These are phyloP conservation scores for Voacanga thouarsii DNA, from an alignment of 257 asterid species.

Conservation along the genomic window DNA sequence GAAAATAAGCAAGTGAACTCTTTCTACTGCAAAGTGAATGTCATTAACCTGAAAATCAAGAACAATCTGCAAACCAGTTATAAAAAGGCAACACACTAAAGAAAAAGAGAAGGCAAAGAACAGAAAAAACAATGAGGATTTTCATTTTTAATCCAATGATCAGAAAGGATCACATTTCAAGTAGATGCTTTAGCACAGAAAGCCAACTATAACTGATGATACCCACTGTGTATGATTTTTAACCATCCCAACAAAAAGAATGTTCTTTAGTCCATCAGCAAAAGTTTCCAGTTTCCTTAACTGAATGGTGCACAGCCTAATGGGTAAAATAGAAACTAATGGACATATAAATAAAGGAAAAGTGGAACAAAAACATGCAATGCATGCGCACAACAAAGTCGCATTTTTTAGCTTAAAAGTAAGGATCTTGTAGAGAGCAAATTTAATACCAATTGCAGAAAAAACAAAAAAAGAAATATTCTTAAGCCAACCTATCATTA, in stretches of 20 bases:
- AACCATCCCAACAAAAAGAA: background rate
- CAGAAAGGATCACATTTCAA: background rate
- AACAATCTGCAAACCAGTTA: background rate
- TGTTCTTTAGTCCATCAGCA: background rate
- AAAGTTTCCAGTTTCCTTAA: background rate
- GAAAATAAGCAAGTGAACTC: conserved; percentile 1
- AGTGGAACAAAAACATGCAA: background rate
- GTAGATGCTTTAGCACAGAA: too few species aligned
- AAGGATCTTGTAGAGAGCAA: background rate
- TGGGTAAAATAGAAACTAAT: background rate
- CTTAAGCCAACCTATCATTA: background rate
- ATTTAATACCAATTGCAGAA: background rate
- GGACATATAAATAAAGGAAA: background rate
- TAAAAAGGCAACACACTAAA: too few species aligned
- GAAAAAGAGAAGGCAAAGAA: background rate
- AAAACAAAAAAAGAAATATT: background rate
- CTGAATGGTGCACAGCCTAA: background rate
- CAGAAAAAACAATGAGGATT: background rate
- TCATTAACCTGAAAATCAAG: conserved; percentile 7
- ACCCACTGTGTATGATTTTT: background rate
- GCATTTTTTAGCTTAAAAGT: background rate
- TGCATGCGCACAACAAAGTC: background rate
- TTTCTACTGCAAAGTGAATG: conserved; percentile 6
- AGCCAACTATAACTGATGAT: too few species aligned
- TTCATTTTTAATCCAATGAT: background rate